phyloP scores from a whole-genome alignment of 1,284 basidiomycete genomes.

The Cutaneotrichosporon sp. region DNA sequence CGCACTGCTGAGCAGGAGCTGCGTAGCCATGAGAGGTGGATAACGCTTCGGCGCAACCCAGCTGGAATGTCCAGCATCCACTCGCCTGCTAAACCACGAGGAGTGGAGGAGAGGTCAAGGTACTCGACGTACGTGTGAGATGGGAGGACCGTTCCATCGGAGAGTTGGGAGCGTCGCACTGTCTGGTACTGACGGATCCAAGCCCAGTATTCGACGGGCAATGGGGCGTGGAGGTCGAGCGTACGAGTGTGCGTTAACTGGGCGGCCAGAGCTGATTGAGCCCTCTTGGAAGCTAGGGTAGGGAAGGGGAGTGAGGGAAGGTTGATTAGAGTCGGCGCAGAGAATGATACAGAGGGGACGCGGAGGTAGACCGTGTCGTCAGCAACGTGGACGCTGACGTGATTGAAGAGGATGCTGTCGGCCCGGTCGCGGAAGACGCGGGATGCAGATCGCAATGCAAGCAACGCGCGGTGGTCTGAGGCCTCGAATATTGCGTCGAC shows the following conservation, averaged over 20 bases:
- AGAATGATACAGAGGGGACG: not conserved
- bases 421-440: not conserved
- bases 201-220: not conserved
- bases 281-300: not conserved
- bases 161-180: not conserved
- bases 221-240: not conserved
- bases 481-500: conserved; percentile 9
- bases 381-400: conserved; percentile 1
- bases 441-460: conserved; percentile 7
- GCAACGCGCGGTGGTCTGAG: conserved; percentile 1
- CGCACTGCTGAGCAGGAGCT: too few species aligned
- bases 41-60: too few species aligned
- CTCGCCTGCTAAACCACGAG: too few species aligned
- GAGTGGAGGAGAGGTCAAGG: not conserved
- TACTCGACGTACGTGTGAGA: conserved; percentile 1
- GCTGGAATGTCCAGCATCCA: too few species aligned
- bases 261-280: not conserved
- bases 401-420: not conserved
- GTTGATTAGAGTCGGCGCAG: not conserved
- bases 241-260: not conserved
- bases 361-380: not conserved
- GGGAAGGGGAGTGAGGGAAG: conserved; percentile 3
- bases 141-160: not conserved
- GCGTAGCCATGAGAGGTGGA: too few species aligned
- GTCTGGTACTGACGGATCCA: not conserved